These are phyloP conservation scores for Wallacemonas sp. DNA, from an alignment of 208 protist genomes.

Conservation along the genomic window DNA sequence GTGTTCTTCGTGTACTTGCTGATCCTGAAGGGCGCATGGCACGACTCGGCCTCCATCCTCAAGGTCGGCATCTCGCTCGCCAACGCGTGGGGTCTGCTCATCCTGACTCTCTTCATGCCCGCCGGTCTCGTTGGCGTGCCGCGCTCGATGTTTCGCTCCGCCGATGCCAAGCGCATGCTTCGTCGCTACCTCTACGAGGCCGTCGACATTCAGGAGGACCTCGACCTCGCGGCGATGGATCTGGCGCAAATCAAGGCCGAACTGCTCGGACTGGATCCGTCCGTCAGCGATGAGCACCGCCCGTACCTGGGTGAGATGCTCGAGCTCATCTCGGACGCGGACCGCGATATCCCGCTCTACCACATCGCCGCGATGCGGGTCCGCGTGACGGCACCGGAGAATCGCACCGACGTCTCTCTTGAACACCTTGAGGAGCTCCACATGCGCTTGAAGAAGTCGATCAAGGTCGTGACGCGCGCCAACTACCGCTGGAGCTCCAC, in stretches of 20 bases:
- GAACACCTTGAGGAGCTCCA: constrained; percentile 78
- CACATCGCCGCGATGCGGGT: constrained; percentile 68
- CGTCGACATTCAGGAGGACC: constrained; percentile 85
- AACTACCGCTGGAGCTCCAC: constrained; percentile 83
- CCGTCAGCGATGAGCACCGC: constrained; percentile 79
- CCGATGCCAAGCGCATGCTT: constrained; percentile 59
- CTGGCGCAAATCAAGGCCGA: constrained; percentile 77
- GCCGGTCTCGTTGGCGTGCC: constrained; percentile 85
- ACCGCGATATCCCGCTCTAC: constrained; percentile 81
- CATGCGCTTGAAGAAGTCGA: constrained; percentile 72
- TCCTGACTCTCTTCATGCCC: constrained; percentile 87
- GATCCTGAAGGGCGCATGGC: constrained; percentile 77
- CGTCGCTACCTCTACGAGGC: constrained; percentile 62
- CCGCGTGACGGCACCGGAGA: constrained; percentile 28
- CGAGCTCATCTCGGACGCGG: constrained; percentile 67
- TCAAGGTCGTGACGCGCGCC: constrained; percentile 75
- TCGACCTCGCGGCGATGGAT: constrained; percentile 88
- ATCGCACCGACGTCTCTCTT: constrained; percentile 75
- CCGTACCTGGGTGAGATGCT: constrained; percentile 78
- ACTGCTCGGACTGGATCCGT: constrained; percentile 75
- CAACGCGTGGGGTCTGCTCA: constrained; percentile 90
- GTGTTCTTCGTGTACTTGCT: constrained; percentile 77
- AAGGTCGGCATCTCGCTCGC: constrained; percentile 84
- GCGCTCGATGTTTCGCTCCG: constrained; percentile 80
- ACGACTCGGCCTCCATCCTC: constrained; percentile 44